Base-by-base conservation (phyloP, 148 eudicot genomes). In the Rhododendron henanense region DNA sequence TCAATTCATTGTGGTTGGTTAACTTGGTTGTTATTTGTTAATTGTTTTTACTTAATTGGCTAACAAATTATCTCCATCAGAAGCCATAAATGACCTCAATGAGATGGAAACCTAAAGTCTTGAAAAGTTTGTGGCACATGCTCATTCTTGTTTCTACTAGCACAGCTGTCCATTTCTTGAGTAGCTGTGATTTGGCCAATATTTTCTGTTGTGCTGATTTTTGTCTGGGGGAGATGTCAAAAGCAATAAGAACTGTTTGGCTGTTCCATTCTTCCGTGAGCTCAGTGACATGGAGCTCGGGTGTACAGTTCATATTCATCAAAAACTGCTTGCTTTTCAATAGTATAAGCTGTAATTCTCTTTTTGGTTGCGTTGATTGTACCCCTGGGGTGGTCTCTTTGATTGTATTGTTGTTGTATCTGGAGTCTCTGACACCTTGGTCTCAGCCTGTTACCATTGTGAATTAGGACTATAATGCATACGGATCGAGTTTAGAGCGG, bases 401-500 rank as follows among this genome's bases (percentile, higher is more conserved):
- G 39, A 2, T 35, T 35, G 37, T 35, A 35, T 35, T 35, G 37
- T 33, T 33, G 35, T 77, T 23, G 1, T 59, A 78, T 35, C 1
- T 10, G 75, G 75, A 69, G 14, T 69, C 75, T 82, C n/a, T 83
- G 83, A 83, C 19, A 21, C 28, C 7, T 37, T 28, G 71, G 45
- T 83, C 83, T 87, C 77, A 78, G 21, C 78, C 67, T 84, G 39
- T 35, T 48, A 53, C 15, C 19, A 44, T 86, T 84, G 65, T 82
- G 78, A 81, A 86, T 75, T 79, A 88, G 94, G 94, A 86, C 41
- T 85, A 88, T 44, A 86, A 80, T 86, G 84, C 86, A 25, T 31
- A 87, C n/a, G 87, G 90, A 84, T 90, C 82, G 37, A 88, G 85
- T 89, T 87, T 89, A 89, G 93, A 85, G 79, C 25, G 86, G 86